Conservation (phyloP, 2,329 filamentous ascomycete species). For the Pseudopithomyces chartarum region DNA sequence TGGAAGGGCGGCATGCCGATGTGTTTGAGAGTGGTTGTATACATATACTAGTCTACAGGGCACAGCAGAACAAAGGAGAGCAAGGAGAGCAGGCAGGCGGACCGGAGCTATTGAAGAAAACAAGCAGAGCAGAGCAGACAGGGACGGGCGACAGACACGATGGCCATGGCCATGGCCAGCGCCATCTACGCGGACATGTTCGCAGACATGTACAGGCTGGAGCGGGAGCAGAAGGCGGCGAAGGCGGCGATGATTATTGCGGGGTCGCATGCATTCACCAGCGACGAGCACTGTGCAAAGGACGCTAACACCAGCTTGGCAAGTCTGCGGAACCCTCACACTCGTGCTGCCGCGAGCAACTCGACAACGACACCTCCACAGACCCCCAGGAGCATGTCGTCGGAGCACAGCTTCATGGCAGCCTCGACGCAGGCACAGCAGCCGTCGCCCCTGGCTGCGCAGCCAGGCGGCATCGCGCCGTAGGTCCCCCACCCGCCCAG, state of each 20-base stretch:
- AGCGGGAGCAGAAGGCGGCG: constrained; percentile 3
- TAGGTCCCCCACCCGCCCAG: constrained; percentile 25
- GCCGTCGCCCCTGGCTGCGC: constrained; percentile 37
- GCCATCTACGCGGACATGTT: not conserved
- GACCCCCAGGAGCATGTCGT: constrained; percentile 32
- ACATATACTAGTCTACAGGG: no score
- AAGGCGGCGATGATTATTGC: not conserved
- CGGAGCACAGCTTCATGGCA: constrained; percentile 48
- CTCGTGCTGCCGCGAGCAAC: constrained; percentile 11
- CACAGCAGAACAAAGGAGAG: not conserved
- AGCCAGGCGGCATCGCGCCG: constrained; percentile 39
- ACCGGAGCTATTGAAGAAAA: no score
- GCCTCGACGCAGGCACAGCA: constrained; percentile 29
- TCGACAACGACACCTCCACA: constrained; percentile 5
- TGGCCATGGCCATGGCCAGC: not conserved
- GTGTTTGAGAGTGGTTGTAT: no score
- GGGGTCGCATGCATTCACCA: no score
- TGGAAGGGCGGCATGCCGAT: not conserved
- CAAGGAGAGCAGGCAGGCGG: not conserved
- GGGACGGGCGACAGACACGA: not conserved
- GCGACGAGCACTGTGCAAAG: no score
- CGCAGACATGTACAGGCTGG: not conserved
- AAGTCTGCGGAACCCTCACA: constrained; percentile 5
- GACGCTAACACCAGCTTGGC: constrained; percentile 1
- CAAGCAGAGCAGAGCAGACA: not conserved